These are phyloP conservation scores for Talaromyces pinophilus DNA, from an alignment of 2,329 filamentous ascomycete species.

Conservation along the genomic window DNA sequence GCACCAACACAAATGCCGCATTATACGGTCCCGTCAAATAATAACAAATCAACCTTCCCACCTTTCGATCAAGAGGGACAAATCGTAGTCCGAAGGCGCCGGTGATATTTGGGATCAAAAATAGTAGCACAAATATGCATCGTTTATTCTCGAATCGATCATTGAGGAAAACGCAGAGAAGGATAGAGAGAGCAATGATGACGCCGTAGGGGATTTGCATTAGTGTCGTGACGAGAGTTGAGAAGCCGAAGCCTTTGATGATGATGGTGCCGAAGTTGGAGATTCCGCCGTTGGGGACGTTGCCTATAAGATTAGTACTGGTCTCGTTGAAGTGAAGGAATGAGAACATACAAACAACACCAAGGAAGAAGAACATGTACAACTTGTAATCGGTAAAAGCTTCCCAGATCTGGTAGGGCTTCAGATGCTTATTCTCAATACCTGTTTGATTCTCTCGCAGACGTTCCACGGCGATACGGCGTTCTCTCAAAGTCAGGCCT, in stretches of 20 bases:
- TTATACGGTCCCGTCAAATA: constrained; percentile 59
- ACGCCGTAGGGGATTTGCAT: constrained; percentile 55
- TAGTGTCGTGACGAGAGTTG: constrained; percentile 55
- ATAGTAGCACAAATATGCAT: constrained; percentile 57
- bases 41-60: constrained; percentile 61
- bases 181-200: constrained; percentile 54
- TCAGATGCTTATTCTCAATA: constrained; percentile 59
- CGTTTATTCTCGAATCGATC: constrained; percentile 52
- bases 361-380: constrained; percentile 59
- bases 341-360: constrained; percentile 42
- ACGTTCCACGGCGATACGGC: constrained; percentile 57
- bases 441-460: constrained; percentile 61
- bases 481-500: constrained; percentile 54
- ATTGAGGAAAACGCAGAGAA: constrained; percentile 52
- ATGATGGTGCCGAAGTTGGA: constrained; percentile 62
- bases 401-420: constrained; percentile 58
- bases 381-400: constrained; percentile 61
- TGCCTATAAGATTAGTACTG: constrained; percentile 34
- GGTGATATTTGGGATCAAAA: constrained; percentile 61
- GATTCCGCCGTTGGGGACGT: constrained; percentile 59
- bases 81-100: constrained; percentile 61
- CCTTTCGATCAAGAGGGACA: constrained; percentile 52
- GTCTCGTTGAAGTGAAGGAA: neutral
- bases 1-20: constrained; percentile 55
- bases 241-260: constrained; percentile 60